Percentiles rank a stretch among this genome's conserved stretches.
phyloP scores from a whole-genome alignment of 371 early-diverging fungal genomes.

The Batrachochytrium dendrobatidis region DNA sequence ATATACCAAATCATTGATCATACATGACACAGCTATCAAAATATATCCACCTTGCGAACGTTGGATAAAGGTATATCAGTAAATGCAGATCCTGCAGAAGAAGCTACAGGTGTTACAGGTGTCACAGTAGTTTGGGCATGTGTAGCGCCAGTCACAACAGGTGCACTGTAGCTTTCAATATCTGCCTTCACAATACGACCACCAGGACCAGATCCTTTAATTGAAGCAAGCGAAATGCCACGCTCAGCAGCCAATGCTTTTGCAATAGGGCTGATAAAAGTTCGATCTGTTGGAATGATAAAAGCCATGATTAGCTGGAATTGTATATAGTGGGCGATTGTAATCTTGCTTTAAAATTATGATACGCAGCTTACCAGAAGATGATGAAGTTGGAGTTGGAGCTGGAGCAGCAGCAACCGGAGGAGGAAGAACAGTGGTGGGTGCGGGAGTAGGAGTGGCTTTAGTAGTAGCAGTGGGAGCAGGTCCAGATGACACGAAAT shows the following conservation, averaged over 20 bases:
- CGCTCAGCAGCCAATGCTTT: slow-evolving; percentile 80
- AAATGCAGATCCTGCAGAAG: slow-evolving; percentile 35
- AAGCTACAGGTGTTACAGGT: slow-evolving; percentile 28
- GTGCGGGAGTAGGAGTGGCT: slow-evolving; percentile 36
- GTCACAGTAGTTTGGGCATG: slow-evolving; percentile 20
- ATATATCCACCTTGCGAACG: slow-evolving; percentile 69
- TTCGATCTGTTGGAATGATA: slow-evolving; percentile 42
- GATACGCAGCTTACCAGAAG: not conserved
- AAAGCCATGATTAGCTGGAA: not conserved
- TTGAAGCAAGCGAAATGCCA: slow-evolving; percentile 63
- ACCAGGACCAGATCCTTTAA: slow-evolving; percentile 85
- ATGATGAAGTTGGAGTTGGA: slow-evolving; percentile 13
- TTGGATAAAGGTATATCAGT: slow-evolving; percentile 79
- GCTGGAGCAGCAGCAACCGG: slow-evolving; percentile 36
- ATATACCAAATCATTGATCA: not conserved
- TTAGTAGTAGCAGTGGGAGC: slow-evolving; percentile 41
- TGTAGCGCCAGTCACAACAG: slow-evolving; percentile 14
- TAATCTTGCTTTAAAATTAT: too few species aligned
- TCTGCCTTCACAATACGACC: slow-evolving; percentile 90
- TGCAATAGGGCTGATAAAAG: slow-evolving; percentile 87
- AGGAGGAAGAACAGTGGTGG: slow-evolving; percentile 38
- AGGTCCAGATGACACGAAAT: slow-evolving; percentile 57
- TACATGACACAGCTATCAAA: not conserved
- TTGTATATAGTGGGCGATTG: too few species aligned
- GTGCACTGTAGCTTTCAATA: slow-evolving; percentile 57